Evolutionary conservation across 352 stramenopile genomes (phyloP).

Genomic region (Phytopythium oedochilum): DNA sequence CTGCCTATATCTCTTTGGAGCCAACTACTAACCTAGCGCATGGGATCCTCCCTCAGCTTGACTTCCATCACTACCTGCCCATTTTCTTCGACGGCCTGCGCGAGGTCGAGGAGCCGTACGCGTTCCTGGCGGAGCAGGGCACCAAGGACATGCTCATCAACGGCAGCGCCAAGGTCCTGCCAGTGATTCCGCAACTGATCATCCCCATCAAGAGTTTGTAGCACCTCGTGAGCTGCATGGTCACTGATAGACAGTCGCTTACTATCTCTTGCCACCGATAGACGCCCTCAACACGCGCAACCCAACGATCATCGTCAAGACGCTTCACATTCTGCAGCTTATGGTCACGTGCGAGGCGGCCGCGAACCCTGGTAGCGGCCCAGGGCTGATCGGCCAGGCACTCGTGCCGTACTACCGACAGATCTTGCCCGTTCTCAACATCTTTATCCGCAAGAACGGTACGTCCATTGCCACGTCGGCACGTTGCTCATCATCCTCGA

Average conservation of each 20-base stretch:
- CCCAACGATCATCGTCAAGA: slow-evolving; percentile 94
- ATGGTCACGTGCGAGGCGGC: slow-evolving; percentile 93
- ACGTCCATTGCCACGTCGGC: background rate
- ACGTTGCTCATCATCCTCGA: too few species aligned
- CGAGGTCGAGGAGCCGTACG: slow-evolving; percentile 95
- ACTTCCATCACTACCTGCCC: slow-evolving; percentile 98
- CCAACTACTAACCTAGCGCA: background rate
- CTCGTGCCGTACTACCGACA: slow-evolving; percentile 98
- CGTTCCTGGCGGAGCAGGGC: slow-evolving; percentile 94
- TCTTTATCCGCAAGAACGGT: slow-evolving; percentile 96
- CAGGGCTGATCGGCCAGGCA: slow-evolving; percentile 91
- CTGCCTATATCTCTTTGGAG: background rate
- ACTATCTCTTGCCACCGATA: slow-evolving; percentile 9
- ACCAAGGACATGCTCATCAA: slow-evolving; percentile 98
- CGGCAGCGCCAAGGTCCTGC: slow-evolving; percentile 93
- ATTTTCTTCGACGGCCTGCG: slow-evolving; percentile 98
- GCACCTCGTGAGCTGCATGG: background rate
- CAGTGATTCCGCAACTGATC: slow-evolving; percentile 97
- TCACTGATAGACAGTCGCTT: background rate
- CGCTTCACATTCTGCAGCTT: slow-evolving; percentile 95
- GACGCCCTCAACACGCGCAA: slow-evolving; percentile 93
- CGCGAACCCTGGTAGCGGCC: slow-evolving; percentile 67
- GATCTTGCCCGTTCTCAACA: slow-evolving; percentile 96
- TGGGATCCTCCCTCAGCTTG: slow-evolving; percentile 72
- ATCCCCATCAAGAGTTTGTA: slow-evolving; percentile 96